Conservation (phyloP, 2,329 filamentous ascomycete species). For the Thyridium curvatum region DNA sequence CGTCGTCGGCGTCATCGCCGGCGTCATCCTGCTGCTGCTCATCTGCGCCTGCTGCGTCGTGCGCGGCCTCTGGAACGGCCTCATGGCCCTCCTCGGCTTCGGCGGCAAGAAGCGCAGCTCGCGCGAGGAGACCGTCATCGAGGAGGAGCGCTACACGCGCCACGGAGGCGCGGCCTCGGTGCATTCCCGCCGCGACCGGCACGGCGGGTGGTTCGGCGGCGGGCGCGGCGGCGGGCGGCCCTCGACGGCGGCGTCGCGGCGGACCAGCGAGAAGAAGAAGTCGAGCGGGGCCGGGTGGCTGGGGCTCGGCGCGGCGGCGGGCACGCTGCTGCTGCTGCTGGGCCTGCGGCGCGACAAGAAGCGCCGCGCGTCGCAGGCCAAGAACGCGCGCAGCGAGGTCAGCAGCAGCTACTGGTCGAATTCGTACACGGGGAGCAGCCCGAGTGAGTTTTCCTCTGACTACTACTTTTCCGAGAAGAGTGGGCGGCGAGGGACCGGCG, state of each 20-base stretch:
- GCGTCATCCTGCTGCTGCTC: conserved; percentile 59
- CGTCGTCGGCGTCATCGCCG: conserved; percentile 66
- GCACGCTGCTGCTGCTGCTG: conserved; percentile 47
- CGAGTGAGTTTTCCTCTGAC: conserved; percentile 38
- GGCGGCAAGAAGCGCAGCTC: conserved; percentile 43
- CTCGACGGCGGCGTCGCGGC: conserved; percentile 30
- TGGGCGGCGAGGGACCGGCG: too few species aligned
- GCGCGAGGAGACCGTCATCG: conserved; percentile 36
- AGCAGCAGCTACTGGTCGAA: conserved; percentile 48
- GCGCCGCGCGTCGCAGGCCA: conserved; percentile 31
- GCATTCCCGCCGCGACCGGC: conserved; percentile 43
- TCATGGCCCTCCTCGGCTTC: conserved; percentile 55
- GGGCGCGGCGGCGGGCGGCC: conserved; percentile 31
- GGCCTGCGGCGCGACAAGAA: conserved; percentile 46
- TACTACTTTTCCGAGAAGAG: too few species aligned
- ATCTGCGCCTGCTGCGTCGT: conserved; percentile 71
- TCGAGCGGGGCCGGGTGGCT: conserved; percentile 44
- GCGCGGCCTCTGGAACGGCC: conserved; percentile 52
- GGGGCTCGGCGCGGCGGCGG: conserved; percentile 42
- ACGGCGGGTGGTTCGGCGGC: conserved; percentile 51
- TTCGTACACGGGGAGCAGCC: conserved; percentile 43
- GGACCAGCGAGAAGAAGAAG: conserved; percentile 40
- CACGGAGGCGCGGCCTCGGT: conserved; percentile 38
- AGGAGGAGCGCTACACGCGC: conserved; percentile 57
- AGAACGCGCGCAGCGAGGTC: conserved; percentile 34